Percentiles rank a stretch among this genome's conserved stretches.
These are phyloP conservation scores for Calendula officinalis DNA, from an alignment of 129 eudicot species.

Conservation along the genomic window DNA sequence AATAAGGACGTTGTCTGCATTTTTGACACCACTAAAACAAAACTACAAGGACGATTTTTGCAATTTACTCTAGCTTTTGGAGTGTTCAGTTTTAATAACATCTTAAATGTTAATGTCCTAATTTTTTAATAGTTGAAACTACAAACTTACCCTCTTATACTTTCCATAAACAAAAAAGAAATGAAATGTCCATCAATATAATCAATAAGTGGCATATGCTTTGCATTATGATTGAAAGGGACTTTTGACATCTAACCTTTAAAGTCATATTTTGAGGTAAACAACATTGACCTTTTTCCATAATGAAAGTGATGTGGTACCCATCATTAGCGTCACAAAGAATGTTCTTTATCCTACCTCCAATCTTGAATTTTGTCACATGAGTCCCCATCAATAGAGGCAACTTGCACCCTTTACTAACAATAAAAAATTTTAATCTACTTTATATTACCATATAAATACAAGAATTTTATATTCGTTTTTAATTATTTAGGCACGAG, in stretches of 20 bases:
- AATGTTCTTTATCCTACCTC: conserved; percentile 32
- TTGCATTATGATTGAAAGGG: conserved; percentile 13
- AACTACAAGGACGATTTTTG: no score
- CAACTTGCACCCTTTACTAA: conserved; percentile 9
- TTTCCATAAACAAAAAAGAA: no score
- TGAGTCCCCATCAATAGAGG: conserved; percentile 17
- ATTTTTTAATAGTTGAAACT: no score
- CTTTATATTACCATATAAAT: not conserved
- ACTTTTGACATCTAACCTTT: conserved; percentile 21
- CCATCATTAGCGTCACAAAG: conserved; percentile 28
- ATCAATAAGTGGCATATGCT: no score
- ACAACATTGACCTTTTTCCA: conserved; percentile 24
- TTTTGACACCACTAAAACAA: no score
- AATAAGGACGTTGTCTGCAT: no score
- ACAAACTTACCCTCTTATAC: no score
- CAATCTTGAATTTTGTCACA: conserved; percentile 32
- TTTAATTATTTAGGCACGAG: conserved; percentile 55
- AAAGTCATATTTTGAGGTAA: conserved; percentile 20
- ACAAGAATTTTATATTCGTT: not conserved
- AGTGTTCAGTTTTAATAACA: no score
- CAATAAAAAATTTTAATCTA: not conserved
- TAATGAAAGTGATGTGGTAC: conserved; percentile 31
- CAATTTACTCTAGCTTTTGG: no score
- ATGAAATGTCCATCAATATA: no score
- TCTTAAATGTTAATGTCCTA: no score